A percentile compares a stretch with the other conserved stretches of the same genome.
phyloP scores from a whole-genome alignment of 192 early-diverging fungal genomes.

The Phlyctochytrium planicorne region DNA sequence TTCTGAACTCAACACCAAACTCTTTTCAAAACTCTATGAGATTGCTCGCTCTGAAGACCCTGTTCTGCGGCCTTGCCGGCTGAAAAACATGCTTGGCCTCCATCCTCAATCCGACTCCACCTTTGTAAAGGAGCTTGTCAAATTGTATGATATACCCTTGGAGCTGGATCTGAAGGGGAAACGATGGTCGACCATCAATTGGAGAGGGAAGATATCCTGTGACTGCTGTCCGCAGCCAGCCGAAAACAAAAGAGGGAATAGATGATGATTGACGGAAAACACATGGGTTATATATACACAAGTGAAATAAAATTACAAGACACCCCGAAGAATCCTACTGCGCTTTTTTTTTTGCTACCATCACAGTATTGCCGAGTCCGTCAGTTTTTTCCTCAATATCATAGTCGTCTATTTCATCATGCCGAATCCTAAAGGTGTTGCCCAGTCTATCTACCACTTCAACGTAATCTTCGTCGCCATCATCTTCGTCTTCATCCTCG shows the following conservation, averaged over 20 bases:
- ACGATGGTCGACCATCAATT: not conserved
- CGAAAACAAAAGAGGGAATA: not conserved
- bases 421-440: constrained; percentile 28
- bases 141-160: not conserved
- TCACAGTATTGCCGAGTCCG: not conserved
- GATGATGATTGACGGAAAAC: not conserved
- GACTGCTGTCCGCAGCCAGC: constrained; percentile 4
- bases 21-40: not conserved
- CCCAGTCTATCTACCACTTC: constrained; percentile 31
- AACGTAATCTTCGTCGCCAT: constrained; percentile 38
- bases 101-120: constrained; percentile 4
- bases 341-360: not conserved
- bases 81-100: not conserved
- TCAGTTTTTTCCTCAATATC: not conserved
- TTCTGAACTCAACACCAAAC: not conserved
- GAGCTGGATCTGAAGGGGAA: constrained; percentile 8
- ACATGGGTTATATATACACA: not conserved
- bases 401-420: constrained; percentile 12
- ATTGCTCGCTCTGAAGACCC: not conserved
- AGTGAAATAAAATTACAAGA: no score
- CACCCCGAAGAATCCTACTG: no score
- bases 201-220: not conserved
- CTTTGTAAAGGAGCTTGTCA: constrained; percentile 1
- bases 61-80: constrained; percentile 3
- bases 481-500: constrained; percentile 51